These are phyloP conservation scores for Orbilia blumenaviensis DNA, from an alignment of 2,329 filamentous ascomycete species.

Conservation along the genomic window DNA sequence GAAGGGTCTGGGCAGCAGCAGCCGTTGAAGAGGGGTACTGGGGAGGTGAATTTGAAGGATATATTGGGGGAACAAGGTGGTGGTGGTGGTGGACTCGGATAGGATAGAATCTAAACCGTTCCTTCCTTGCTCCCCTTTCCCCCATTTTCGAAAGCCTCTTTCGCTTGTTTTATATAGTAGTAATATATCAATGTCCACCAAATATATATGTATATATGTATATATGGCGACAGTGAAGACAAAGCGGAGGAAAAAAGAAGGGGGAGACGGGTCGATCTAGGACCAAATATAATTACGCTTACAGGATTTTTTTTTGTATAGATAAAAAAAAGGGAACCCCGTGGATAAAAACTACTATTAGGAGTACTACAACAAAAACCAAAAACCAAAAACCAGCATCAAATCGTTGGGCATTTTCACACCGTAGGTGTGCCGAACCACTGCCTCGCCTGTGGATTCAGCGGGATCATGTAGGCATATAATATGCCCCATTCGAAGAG, in stretches of 20 bases:
- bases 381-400: too few relatives aligned
- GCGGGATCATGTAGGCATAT: slow-evolving; percentile 54
- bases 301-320: too few relatives aligned
- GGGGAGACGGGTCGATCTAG: background rate
- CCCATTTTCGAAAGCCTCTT: too few relatives aligned
- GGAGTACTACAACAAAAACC: too few relatives aligned
- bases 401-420: background rate
- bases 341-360: too few relatives aligned
- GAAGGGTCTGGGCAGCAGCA: slow-evolving; percentile 79
- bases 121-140: too few relatives aligned
- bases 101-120: background rate
- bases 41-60: slow-evolving; percentile 87
- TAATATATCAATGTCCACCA: too few relatives aligned
- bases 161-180: too few relatives aligned
- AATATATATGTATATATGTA: too few relatives aligned
- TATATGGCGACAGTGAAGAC: too few relatives aligned
- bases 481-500: slow-evolving; percentile 55
- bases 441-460: slow-evolving; percentile 37
- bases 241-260: too few relatives aligned
- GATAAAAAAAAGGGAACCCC: too few relatives aligned
- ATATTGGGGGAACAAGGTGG: slow-evolving; percentile 68
- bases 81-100: slow-evolving; percentile 21
- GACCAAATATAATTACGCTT: background rate
- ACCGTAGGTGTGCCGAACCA: slow-evolving; percentile 37
- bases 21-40: slow-evolving; percentile 83